Evolutionary conservation across 148 eudicot genomes (phyloP), one percentile per base, ranked within the genome.

Genomic region (Silene uniflora): DNA sequence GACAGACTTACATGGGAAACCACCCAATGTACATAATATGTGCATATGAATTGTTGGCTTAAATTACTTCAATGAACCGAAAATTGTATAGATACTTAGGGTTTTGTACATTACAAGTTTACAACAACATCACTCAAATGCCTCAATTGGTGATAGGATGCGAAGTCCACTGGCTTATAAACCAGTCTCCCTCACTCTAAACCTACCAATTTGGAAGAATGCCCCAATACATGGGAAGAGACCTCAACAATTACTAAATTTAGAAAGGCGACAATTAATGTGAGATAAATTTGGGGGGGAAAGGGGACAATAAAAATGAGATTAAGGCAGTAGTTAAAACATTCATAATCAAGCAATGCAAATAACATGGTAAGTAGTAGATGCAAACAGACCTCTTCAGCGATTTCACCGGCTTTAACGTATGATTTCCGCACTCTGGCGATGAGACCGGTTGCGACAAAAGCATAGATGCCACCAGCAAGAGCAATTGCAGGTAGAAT

Each of bases 401-500:
- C 99, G 21, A 92, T 91, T 86, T 95, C 93, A 18, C 99, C 99
- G 10, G 99, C 99, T 73, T 85, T 82, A 62, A 92, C 81, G 27
- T 95, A 95, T 4, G 99, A 89, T 82, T 92, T 92, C 39, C 98
- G 97, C 64, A 92, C 90, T 23, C 91, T 78, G 21, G 88, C 97
- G 10, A 95, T 88, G 35, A 95, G 99, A 59, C 98, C 99, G 17
- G 87, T 87, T 17, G 93, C 98, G 1, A 95, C 91, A 76, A 82
- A 95, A 62, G 99, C 99, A 29, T 95, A 95, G 66, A 88, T 71
- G 0, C 98, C 98, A 56, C 99, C 99, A 17, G 98, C 97, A 39
- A 88, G 74, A 60, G 98, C 99, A 22, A 95, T 95, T 11, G 89
- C 84, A 44, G 99, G 99, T 0, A 95, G 92, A 60, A 95, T 95